Conservation (phyloP, 1,284 basidiomycete species). For the Inonotus hispidus region DNA sequence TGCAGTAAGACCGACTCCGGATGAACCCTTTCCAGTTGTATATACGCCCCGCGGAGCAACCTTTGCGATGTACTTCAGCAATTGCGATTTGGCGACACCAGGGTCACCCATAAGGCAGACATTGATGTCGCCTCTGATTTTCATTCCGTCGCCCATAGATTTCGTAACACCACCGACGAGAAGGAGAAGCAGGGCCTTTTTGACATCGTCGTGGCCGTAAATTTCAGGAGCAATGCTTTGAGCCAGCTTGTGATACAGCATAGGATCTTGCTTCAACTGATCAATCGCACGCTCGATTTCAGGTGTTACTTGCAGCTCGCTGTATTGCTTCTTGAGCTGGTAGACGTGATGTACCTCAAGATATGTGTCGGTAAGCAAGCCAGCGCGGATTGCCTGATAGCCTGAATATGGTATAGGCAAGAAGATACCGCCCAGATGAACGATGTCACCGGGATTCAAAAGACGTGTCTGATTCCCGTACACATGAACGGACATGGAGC, state of each 20-base stretch:
- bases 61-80: constrained; percentile 98
- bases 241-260: constrained; percentile 80
- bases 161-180: constrained; percentile 97
- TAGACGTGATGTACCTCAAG: constrained; percentile 88
- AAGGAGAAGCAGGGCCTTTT: constrained; percentile 92
- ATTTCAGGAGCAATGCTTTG: constrained; percentile 97
- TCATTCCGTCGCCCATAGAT: constrained; percentile 95
- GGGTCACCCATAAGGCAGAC: constrained; percentile 99
- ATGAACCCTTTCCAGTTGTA: constrained; percentile 97
- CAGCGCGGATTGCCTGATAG: constrained; percentile 87
- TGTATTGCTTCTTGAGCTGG: constrained; percentile 98
- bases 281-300: constrained; percentile 73
- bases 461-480: constrained; percentile 86
- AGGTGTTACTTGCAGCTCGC: constrained; percentile 88
- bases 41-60: constrained; percentile 97
- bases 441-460: constrained; percentile 95
- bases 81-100: constrained; percentile 98
- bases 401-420: constrained; percentile 88
- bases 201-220: constrained; percentile 96
- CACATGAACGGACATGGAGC: constrained; percentile 95
- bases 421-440: constrained; percentile 88
- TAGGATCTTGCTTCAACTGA: constrained; percentile 69
- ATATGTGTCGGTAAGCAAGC: constrained; percentile 95
- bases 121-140: constrained; percentile 97
- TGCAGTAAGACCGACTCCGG: constrained; percentile 96